phyloP scores from a whole-genome alignment of 768 basidiomycete species.

The Tylopilus sp. region DNA sequence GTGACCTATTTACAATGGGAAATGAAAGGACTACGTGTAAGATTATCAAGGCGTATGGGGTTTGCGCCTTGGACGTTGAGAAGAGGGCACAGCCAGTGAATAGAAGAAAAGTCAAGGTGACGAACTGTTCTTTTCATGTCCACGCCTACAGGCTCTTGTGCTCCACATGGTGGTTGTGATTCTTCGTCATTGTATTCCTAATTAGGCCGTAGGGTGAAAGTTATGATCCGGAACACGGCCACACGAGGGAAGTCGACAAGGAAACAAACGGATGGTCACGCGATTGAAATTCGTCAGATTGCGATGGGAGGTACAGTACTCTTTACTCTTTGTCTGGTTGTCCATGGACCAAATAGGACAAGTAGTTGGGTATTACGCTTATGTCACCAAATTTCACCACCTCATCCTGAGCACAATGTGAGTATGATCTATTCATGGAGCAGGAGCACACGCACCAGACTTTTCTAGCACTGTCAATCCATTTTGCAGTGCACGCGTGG shows the following conservation, averaged over 20 bases:
- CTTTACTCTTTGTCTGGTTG: constrained; percentile 26
- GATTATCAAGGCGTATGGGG: background rate
- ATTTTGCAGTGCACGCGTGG: constrained; percentile 72
- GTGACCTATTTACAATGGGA: constrained; percentile 3
- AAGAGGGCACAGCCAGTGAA: constrained; percentile 6
- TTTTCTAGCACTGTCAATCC: constrained; percentile 36
- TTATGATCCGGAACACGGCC: background rate
- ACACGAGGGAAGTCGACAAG: background rate
- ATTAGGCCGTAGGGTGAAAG: background rate
- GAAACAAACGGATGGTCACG: background rate
- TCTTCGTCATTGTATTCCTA: constrained; percentile 1
- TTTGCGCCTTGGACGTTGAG: constrained; percentile 1
- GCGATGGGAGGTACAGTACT: constrained; percentile 29
- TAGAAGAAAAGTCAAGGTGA: background rate
- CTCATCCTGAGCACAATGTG: constrained; percentile 17
- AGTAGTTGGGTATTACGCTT: constrained; percentile 31
- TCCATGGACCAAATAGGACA: constrained; percentile 19
- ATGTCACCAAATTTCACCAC: constrained; percentile 20
- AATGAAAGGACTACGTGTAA: constrained; percentile 9
- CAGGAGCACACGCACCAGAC: constrained; percentile 32
- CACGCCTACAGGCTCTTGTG: constrained; percentile 4
- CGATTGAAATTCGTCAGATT: constrained; percentile 24
- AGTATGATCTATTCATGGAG: constrained; percentile 1
- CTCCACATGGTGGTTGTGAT: background rate
- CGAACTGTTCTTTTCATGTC: background rate